Percentiles rank a stretch among this genome's conserved stretches.
Conservation (phyloP, 768 basidiomycete genomes). For the Boletus barrowsii region DNA sequence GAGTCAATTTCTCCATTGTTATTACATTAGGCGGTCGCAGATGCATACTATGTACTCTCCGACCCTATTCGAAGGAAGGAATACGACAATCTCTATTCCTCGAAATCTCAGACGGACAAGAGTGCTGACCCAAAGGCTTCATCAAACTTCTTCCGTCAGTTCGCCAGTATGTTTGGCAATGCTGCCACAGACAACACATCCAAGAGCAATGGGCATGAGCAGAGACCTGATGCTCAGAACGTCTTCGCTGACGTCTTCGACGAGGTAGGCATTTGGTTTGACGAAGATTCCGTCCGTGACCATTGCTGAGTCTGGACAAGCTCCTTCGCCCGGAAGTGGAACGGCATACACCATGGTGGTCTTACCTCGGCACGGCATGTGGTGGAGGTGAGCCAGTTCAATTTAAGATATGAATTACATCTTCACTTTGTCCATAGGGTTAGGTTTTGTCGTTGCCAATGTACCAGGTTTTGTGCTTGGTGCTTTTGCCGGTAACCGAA, state of each 20-base stretch:
- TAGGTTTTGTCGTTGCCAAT: conserved; percentile 59
- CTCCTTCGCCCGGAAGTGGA: conserved; percentile 81
- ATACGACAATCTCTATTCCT: conserved; percentile 67
- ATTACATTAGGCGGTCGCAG: conserved; percentile 63
- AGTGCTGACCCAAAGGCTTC: conserved; percentile 66
- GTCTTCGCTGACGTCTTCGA: conserved; percentile 92
- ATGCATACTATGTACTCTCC: conserved; percentile 92
- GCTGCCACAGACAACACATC: conserved; percentile 28
- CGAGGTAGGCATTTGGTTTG: conserved; percentile 52
- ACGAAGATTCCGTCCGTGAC: background rate
- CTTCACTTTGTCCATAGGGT: conserved; percentile 37
- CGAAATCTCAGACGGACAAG: conserved; percentile 47
- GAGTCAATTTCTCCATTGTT: background rate
- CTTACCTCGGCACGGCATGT: conserved; percentile 64
- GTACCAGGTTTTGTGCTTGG: conserved; percentile 85
- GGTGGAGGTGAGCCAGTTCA: conserved; percentile 49
- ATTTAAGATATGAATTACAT: conserved; percentile 13
- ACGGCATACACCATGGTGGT: conserved; percentile 68
- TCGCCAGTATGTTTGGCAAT: conserved; percentile 66
- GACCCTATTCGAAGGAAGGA: conserved; percentile 69
- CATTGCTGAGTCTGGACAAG: conserved; percentile 34
- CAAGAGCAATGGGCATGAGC: conserved; percentile 33
- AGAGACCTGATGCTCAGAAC: conserved; percentile 71
- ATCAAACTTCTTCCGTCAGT: conserved; percentile 72
- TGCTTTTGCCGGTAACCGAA: conserved; percentile 82